A percentile compares a stretch with the other conserved stretches of the same genome.
These are phyloP conservation scores for Actinomortierella wolfii DNA, from an alignment of 371 early-diverging fungal species.

Conservation along the genomic window DNA sequence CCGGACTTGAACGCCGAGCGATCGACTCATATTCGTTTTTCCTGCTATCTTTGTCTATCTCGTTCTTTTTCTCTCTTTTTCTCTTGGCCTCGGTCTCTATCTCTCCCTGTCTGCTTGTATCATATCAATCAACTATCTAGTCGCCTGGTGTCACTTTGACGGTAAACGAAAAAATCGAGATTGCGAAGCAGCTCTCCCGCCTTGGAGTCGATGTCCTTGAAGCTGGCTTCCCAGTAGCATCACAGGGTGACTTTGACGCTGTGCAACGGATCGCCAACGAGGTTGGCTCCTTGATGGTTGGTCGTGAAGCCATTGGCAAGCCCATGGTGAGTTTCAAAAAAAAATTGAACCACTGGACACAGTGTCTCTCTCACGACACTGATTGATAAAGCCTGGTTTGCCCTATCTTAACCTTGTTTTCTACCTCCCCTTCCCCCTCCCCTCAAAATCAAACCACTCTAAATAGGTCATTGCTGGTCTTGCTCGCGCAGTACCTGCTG, in stretches of 20 bases:
- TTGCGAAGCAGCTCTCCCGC: conserved; percentile 87
- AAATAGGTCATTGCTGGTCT: conserved; percentile 83
- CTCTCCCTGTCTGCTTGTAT: neutral
- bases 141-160: conserved; percentile 95
- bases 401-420: neutral
- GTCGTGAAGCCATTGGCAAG: conserved; percentile 77
- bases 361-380: too few relatives aligned
- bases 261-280: conserved; percentile 91
- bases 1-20: neutral
- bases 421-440: neutral
- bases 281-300: conserved; percentile 84
- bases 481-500: conserved; percentile 84
- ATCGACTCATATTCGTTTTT: neutral
- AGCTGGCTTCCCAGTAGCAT: conserved; percentile 94
- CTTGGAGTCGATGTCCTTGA: conserved; percentile 95
- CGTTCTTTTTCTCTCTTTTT: neutral
- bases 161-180: conserved; percentile 90
- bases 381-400: neutral
- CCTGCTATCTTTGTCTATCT: neutral
- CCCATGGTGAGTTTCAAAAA: conserved; percentile 72
- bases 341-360: too few relatives aligned
- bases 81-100: neutral
- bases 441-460: neutral
- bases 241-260: conserved; percentile 94
- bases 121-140: conserved; percentile 45